Evolutionary conservation across 495 filamentous ascomycete genomes (phyloP), one percentile per base, ranked within the genome.

Genomic region (Penicillium flavigenum): DNA sequence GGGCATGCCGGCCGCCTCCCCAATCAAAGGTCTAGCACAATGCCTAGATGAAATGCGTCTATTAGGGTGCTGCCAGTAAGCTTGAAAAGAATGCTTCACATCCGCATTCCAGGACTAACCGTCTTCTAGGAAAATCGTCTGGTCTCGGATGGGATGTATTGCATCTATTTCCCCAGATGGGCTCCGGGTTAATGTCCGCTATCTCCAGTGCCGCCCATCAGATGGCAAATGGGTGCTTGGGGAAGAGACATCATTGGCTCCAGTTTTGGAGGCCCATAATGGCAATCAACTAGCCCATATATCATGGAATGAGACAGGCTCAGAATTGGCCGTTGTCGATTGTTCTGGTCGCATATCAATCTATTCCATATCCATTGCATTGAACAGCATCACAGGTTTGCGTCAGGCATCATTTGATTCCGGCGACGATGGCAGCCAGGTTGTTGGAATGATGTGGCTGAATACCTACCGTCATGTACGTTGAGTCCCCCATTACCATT

Each of bases 71-170:
- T 88, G 87, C 76, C 88, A 93, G 90, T 96, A 81, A 75, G 86
- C 82, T 48, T n/a, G 31, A 20, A 26, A 48, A 19, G n/a, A 9
- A 43, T 43, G 10, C 16, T 42, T 3, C 9, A 12, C 11, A 41
- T 22, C 10, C 1, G 9, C 9, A 39, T 39, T 38, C 32, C 19
- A 14, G 43, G 11, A 53, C 50, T 64, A 45, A 66, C 54, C 27
- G 19, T 6, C 8, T 3, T 52, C 14, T 63, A 96, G 91, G 62
- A 87, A 82, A 59, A 81, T 97, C 51, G 87, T 87, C 47, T 98
- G 95, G 95, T 96, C 94, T 17, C 90, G 87, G 55, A 77, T 85
- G 65, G 94, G 94, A 54, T 91, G 86, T 63, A 89, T 98, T 68
- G 93, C 93, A 29, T 86, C 86, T 54, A 88, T 98, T 62, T 81